A percentile compares a stretch with the other conserved stretches of the same genome.
These are phyloP conservation scores for Chlamydomonas incerta DNA, from an alignment of 139 green algal species.

Conservation along the genomic window DNA sequence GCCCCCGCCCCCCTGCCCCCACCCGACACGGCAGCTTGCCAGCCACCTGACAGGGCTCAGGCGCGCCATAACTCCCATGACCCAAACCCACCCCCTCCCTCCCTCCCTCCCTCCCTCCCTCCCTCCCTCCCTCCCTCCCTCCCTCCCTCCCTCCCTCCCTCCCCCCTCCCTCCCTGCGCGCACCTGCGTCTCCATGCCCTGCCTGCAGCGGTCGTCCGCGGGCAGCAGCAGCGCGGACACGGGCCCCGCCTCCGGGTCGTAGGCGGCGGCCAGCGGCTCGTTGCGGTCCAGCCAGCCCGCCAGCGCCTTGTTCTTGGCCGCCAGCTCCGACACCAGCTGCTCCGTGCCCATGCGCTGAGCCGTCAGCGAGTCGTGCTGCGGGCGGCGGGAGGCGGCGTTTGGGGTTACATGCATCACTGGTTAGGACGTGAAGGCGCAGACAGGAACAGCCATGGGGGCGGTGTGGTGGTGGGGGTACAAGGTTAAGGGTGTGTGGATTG, in stretches of 20 bases:
- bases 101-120: too few species aligned
- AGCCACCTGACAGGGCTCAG: too few species aligned
- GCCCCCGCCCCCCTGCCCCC: too few species aligned
- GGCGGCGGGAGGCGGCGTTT: too few species aligned
- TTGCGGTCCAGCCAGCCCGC: slow-evolving; percentile 77
- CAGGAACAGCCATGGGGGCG: too few species aligned
- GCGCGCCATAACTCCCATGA: too few species aligned
- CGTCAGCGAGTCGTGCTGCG: slow-evolving; percentile 30
- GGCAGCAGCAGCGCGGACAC: slow-evolving; percentile 67
- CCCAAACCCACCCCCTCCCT: too few species aligned
- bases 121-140: too few species aligned
- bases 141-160: background rate
- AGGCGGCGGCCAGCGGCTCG: slow-evolving; percentile 49
- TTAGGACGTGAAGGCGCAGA: background rate
- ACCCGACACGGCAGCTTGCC: too few species aligned
- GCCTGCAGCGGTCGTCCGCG: slow-evolving; percentile 73
- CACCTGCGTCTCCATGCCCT: slow-evolving; percentile 76
- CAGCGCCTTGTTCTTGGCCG: slow-evolving; percentile 61
- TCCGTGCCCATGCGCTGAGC: slow-evolving; percentile 79
- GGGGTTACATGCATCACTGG: background rate
- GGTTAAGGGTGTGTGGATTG: too few species aligned
- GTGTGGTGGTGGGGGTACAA: too few species aligned
- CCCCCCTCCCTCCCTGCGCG: background rate
- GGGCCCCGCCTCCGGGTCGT: slow-evolving; percentile 15
- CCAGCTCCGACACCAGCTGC: slow-evolving; percentile 69